Conservation (phyloP, 306 rosid species). For the Sesbania bispinosa region DNA sequence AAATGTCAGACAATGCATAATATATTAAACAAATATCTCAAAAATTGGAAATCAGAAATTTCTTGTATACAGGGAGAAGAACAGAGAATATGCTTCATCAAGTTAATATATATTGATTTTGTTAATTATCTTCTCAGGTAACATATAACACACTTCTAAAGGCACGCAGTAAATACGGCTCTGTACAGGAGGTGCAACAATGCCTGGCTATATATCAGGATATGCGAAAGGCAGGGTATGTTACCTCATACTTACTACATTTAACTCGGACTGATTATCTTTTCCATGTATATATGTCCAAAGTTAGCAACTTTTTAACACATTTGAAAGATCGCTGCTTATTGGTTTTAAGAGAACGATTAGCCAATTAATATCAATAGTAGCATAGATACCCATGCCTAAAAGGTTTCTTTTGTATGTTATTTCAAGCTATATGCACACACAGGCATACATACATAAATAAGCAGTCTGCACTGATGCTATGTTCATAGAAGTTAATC, state of each 20-base stretch:
- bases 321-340: background rate
- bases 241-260: background rate
- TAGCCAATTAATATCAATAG: background rate
- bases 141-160: slow-evolving; percentile 81
- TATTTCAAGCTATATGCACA: background rate
- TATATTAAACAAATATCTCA: background rate
- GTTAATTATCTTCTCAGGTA: slow-evolving; percentile 50
- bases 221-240: slow-evolving; percentile 93
- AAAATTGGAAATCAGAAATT: slow-evolving; percentile 13
- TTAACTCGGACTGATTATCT: background rate
- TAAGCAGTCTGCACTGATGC: no score
- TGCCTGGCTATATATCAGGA: slow-evolving; percentile 84
- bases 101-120: slow-evolving; percentile 8
- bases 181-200: slow-evolving; percentile 78
- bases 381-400: background rate
- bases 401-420: background rate
- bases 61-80: background rate
- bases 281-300: slow-evolving; percentile 1
- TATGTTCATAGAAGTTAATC: no score
- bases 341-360: slow-evolving; percentile 11
- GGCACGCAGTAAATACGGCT: slow-evolving; percentile 77
- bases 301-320: slow-evolving; percentile 1
- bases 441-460: no score
- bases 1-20: slow-evolving; percentile 14
- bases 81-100: slow-evolving; percentile 22